Conservation (phyloP, 2,329 filamentous ascomycete species). For the Colletotrichum euphorbiae region DNA sequence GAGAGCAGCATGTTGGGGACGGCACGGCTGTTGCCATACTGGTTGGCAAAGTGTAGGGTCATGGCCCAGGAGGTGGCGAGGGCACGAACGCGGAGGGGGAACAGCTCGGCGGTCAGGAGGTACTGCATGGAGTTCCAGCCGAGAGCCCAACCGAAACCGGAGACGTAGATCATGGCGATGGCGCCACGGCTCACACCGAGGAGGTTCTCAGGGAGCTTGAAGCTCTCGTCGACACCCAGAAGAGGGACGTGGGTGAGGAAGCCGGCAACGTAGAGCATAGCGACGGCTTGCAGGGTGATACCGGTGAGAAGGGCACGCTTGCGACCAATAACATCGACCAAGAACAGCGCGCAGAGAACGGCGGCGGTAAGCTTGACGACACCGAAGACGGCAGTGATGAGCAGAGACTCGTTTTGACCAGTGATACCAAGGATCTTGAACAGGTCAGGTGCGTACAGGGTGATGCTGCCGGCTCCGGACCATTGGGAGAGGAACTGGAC, state of each 20-base stretch:
- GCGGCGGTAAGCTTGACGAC: slow-evolving; percentile 78
- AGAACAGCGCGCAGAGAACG: slow-evolving; percentile 78
- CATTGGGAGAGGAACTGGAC: slow-evolving; percentile 80
- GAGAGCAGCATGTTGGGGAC: slow-evolving; percentile 79
- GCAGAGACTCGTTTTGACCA: slow-evolving; percentile 75
- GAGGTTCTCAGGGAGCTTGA: slow-evolving; percentile 59
- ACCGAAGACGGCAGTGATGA: slow-evolving; percentile 81
- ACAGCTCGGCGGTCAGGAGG: slow-evolving; percentile 81
- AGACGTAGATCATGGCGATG: slow-evolving; percentile 79
- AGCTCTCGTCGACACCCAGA: slow-evolving; percentile 62
- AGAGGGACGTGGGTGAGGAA: slow-evolving; percentile 73
- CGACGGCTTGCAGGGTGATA: slow-evolving; percentile 68
- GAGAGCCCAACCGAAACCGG: slow-evolving; percentile 75
- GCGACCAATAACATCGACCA: slow-evolving; percentile 82
- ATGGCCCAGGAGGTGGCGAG: slow-evolving; percentile 78
- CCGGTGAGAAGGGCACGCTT: slow-evolving; percentile 74
- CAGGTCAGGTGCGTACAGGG: slow-evolving; percentile 79
- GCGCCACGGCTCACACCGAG: slow-evolving; percentile 72
- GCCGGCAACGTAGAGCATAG: slow-evolving; percentile 72
- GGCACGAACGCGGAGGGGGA: slow-evolving; percentile 79
- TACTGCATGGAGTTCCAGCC: slow-evolving; percentile 85
- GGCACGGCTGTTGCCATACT: slow-evolving; percentile 81
- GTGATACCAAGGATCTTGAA: slow-evolving; percentile 78
- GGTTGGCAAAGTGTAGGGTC: slow-evolving; percentile 83
- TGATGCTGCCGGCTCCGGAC: slow-evolving; percentile 79